A percentile compares a stretch with the other conserved stretches of the same genome.
Evolutionary conservation across 805 yeast genomes (phyloP).

Genomic region (Spathaspora boniae): DNA sequence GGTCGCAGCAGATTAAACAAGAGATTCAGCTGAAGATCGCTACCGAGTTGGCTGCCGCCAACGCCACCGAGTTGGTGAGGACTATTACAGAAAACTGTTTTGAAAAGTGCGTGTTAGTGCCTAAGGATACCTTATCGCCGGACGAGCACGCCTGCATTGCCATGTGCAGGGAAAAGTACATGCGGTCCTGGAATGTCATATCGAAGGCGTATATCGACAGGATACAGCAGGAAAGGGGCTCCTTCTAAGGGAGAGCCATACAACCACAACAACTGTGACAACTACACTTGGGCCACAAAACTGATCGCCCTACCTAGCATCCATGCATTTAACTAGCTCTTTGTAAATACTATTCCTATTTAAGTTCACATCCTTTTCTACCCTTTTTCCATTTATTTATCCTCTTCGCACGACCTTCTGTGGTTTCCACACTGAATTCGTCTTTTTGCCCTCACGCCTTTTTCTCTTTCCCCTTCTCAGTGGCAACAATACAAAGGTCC

Average conservation of each 20-base stretch:
- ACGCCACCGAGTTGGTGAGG: constrained; percentile 83
- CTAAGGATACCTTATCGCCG: constrained; percentile 46
- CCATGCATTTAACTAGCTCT: no score
- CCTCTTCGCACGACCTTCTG: no score
- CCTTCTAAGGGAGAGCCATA: no score
- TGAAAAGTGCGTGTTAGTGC: constrained; percentile 67
- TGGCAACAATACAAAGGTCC: constrained; percentile 8
- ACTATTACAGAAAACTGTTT: constrained; percentile 86
- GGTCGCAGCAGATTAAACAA: constrained; percentile 49
- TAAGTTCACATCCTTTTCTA: no score
- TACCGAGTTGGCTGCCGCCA: constrained; percentile 85
- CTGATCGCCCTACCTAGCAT: no score
- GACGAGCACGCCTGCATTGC: constrained; percentile 66
- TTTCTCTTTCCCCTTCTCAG: no score
- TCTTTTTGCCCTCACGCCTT: no score
- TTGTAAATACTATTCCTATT: no score
- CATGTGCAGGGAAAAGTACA: constrained; percentile 80
- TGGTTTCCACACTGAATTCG: no score
- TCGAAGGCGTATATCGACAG: constrained; percentile 74
- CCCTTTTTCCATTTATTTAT: no score
- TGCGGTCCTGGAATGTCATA: constrained; percentile 86
- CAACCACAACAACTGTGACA: no score
- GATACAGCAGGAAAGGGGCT: constrained; percentile 53
- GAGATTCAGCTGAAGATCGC: constrained; percentile 68
- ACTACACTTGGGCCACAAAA: no score